Percentiles rank a stretch among this genome's conserved stretches.
Conservation (phyloP, 108 stramenopile genomes). For the Nitzschia putrida region DNA sequence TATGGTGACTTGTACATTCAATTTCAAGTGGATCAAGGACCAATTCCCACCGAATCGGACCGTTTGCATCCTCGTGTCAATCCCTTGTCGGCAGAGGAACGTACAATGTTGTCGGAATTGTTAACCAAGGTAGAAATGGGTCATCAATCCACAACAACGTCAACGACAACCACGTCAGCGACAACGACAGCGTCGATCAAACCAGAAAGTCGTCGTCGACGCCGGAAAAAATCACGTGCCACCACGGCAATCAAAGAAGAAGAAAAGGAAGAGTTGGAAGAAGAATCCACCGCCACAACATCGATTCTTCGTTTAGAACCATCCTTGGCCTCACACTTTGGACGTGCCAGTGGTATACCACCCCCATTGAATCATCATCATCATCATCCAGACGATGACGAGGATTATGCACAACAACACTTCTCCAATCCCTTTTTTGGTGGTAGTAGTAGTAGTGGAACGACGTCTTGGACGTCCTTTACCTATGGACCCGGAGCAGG, state of each 20-base stretch:
- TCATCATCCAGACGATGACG: not conserved
- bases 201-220: not conserved
- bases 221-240: no score
- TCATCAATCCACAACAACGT: no score
- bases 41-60: slow-evolving; percentile 3
- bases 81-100: slow-evolving; percentile 49
- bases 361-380: not conserved
- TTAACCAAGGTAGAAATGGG: slow-evolving; percentile 65
- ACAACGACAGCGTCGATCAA: not conserved
- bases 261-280: no score
- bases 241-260: slow-evolving; percentile 6
- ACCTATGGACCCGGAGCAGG: no score
- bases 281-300: not conserved
- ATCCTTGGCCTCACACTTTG: slow-evolving; percentile 53
- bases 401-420: not conserved
- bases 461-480: no score
- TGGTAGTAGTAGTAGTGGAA: no score
- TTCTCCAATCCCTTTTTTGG: not conserved
- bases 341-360: slow-evolving; percentile 27
- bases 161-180: not conserved
- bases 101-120: slow-evolving; percentile 47
- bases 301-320: slow-evolving; percentile 22
- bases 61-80: not conserved
- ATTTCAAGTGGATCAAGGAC: slow-evolving; percentile 70
- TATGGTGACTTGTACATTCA: slow-evolving; percentile 86